A percentile compares a stretch with the other conserved stretches of the same genome.
These are phyloP conservation scores for Gracilaria domingensis DNA, from an alignment of 23 red algal genomes.

Conservation along the genomic window DNA sequence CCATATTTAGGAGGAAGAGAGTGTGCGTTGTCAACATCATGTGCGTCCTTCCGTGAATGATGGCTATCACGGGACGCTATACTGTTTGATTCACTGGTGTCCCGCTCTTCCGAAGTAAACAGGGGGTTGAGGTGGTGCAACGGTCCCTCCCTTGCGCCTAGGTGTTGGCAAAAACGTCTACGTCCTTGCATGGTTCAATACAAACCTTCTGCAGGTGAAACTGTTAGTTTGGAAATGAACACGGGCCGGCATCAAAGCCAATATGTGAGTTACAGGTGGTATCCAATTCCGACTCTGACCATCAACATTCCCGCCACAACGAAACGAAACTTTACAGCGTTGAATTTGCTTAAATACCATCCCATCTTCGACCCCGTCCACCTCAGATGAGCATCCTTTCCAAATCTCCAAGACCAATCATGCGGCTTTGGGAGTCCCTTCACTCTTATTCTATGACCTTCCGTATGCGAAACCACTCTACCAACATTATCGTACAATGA, in stretches of 20 bases:
- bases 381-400: neutral
- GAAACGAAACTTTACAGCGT: slow-evolving; percentile 18
- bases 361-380: neutral
- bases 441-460: too few species aligned
- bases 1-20: neutral
- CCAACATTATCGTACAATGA: too few species aligned
- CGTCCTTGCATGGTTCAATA: neutral
- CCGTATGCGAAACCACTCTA: too few species aligned
- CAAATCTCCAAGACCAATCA: too few species aligned
- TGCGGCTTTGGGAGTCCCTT: too few species aligned
- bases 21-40: neutral
- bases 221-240: neutral
- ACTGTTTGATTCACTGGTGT: neutral
- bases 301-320: neutral
- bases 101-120: neutral
- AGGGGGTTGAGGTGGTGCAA: neutral
- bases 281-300: neutral
- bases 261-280: neutral
- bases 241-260: neutral
- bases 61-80: neutral
- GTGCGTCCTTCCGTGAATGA: neutral
- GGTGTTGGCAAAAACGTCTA: neutral
- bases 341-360: neutral
- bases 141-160: neutral
- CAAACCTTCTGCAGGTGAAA: too few species aligned